Conservation (phyloP, 306 rosid genomes). For the Lathyrus oleraceus region DNA sequence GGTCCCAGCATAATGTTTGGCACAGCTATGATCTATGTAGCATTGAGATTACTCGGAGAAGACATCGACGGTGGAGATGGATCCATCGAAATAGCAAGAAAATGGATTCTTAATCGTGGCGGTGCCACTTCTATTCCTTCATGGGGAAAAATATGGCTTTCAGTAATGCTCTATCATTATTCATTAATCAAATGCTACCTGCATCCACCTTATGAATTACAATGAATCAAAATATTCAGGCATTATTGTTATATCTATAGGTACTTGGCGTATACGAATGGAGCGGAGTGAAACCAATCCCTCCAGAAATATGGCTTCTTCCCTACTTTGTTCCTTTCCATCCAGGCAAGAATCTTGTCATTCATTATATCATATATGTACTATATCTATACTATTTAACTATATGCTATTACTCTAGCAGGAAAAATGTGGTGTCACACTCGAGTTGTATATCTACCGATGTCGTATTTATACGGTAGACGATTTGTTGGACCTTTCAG, state of each 20-base stretch:
- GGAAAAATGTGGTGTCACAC: constrained; percentile 87
- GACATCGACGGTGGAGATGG: constrained; percentile 50
- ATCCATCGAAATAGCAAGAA: constrained; percentile 51
- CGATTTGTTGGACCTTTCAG: constrained; percentile 60
- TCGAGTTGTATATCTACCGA: constrained; percentile 61
- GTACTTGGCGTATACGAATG: constrained; percentile 78
- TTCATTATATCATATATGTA: too few species aligned
- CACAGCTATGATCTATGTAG: constrained; percentile 57
- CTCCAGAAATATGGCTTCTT: constrained; percentile 71
- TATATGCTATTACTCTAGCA: constrained; percentile 10
- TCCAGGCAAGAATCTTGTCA: constrained; percentile 47
- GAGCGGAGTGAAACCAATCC: constrained; percentile 67
- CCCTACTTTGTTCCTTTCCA: constrained; percentile 63
- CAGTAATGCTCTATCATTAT: too few species aligned
- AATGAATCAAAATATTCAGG: background rate
- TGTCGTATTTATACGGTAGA: constrained; percentile 71
- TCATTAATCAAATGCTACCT: too few species aligned
- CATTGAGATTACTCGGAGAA: constrained; percentile 70
- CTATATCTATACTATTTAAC: too few species aligned
- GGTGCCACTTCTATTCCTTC: constrained; percentile 69
- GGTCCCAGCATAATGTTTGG: constrained; percentile 78
- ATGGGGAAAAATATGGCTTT: constrained; percentile 83
- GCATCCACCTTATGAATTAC: too few species aligned
- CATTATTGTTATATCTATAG: constrained; percentile 14
- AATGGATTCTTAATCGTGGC: constrained; percentile 71